Percentiles rank a stretch among this genome's conserved stretches.
Conservation (phyloP, 179 eudicot species). For the Spinacia oleracea region DNA sequence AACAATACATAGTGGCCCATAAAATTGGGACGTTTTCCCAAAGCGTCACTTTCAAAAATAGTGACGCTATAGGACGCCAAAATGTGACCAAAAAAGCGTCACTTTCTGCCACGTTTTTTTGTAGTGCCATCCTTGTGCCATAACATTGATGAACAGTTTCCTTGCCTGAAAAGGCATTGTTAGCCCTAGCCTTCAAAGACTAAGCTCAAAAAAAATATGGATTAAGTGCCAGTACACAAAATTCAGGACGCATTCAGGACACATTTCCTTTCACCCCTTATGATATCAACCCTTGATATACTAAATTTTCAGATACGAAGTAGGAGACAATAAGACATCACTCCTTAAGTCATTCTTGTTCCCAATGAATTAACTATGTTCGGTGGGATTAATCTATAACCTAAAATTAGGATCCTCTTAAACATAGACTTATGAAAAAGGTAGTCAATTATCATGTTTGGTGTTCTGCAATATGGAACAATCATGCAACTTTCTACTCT, state of each 20-base stretch:
- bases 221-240: background rate
- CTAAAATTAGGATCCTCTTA: background rate
- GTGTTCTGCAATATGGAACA: background rate
- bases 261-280: background rate
- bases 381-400: background rate
- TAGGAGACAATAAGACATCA: no score
- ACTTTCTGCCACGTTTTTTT: no score
- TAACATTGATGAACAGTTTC: slow-evolving; percentile 80
- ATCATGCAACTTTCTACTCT: background rate
- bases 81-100: no score
- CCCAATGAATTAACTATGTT: background rate
- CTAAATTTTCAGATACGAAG: background rate
- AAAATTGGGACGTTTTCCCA: no score
- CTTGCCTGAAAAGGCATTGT: slow-evolving; percentile 52
- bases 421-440: background rate
- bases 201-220: background rate
- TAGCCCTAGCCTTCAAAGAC: slow-evolving; percentile 8
- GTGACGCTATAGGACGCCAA: no score
- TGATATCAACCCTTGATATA: background rate
- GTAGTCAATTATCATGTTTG: background rate
- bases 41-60: no score
- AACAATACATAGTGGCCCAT: no score
- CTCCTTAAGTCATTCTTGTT: background rate
- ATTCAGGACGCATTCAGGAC: background rate
- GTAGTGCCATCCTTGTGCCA: slow-evolving; percentile 90